These are phyloP conservation scores for Combretum micranthum DNA, from an alignment of 345 rosid species.

Conservation along the genomic window DNA sequence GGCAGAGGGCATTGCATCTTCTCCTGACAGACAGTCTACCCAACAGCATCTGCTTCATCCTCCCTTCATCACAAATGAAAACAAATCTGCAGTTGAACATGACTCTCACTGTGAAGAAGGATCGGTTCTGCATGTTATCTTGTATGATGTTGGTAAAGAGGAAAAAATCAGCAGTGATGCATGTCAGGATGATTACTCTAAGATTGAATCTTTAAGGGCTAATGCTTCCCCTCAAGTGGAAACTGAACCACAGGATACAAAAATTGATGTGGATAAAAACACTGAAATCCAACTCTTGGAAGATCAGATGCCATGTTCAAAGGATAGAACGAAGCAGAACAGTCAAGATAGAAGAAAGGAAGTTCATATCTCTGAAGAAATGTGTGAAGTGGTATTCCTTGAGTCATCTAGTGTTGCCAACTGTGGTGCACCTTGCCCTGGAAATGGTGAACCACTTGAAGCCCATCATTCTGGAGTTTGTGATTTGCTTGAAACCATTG, in stretches of 20 bases:
- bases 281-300: background rate
- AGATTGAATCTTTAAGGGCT: no score
- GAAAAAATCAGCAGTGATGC: no score
- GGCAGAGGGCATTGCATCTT: background rate
- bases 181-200: no score
- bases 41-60: conserved; percentile 7
- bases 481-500: no score
- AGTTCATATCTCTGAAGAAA: conserved; percentile 4
- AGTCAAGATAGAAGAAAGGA: conserved; percentile 1
- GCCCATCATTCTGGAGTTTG: no score
- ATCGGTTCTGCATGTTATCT: background rate
- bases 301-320: background rate
- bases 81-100: background rate
- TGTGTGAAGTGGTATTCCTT: background rate
- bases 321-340: background rate
- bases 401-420: background rate
- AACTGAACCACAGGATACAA: no score
- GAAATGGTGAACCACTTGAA: background rate
- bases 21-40: conserved; percentile 1
- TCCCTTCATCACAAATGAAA: no score
- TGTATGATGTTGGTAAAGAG: no score
- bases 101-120: conserved; percentile 1
- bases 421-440: background rate
- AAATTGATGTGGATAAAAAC: background rate
- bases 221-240: no score